These are phyloP conservation scores for Halenospora varia DNA, from an alignment of 495 filamentous ascomycete species.

Conservation along the genomic window DNA sequence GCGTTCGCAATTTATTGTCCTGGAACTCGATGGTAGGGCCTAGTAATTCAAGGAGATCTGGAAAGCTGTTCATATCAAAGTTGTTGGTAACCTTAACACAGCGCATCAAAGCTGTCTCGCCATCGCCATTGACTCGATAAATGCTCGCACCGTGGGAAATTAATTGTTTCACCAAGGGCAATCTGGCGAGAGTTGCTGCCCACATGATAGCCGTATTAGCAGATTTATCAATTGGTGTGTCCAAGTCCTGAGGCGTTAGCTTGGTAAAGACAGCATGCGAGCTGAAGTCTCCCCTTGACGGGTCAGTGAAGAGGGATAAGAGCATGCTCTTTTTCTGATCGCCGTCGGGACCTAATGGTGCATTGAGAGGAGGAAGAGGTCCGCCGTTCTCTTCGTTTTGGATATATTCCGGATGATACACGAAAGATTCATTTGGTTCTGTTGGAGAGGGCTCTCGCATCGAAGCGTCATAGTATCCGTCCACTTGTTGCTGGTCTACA, in stretches of 20 bases:
- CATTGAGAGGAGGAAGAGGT: constrained; percentile 66
- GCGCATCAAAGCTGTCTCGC: constrained; percentile 89
- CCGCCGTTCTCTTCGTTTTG: constrained; percentile 50
- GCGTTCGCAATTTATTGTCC: constrained; percentile 84
- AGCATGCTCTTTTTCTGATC: constrained; percentile 74
- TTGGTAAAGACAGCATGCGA: constrained; percentile 62
- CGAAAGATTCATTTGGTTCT: constrained; percentile 82
- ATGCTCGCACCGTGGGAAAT: constrained; percentile 82
- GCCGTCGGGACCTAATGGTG: constrained; percentile 58
- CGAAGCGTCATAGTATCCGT: constrained; percentile 44
- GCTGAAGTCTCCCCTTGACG: constrained; percentile 54
- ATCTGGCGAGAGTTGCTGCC: constrained; percentile 91
- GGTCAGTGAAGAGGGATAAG: constrained; percentile 84
- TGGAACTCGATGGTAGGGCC: constrained; percentile 87
- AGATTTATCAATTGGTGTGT: constrained; percentile 82
- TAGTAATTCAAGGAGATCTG: constrained; percentile 81
- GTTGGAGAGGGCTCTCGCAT: constrained; percentile 69
- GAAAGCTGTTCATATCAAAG: constrained; percentile 72
- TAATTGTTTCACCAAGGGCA: constrained; percentile 72
- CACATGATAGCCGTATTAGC: constrained; percentile 90
- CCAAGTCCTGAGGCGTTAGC: constrained; percentile 77
- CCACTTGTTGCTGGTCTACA: constrained; percentile 30
- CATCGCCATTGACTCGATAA: constrained; percentile 76
- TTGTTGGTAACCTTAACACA: constrained; percentile 88
- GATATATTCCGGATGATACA: constrained; percentile 56